Base-by-base conservation (phyloP, 2,329 filamentous ascomycete species). In the Monilinia fructigena region DNA sequence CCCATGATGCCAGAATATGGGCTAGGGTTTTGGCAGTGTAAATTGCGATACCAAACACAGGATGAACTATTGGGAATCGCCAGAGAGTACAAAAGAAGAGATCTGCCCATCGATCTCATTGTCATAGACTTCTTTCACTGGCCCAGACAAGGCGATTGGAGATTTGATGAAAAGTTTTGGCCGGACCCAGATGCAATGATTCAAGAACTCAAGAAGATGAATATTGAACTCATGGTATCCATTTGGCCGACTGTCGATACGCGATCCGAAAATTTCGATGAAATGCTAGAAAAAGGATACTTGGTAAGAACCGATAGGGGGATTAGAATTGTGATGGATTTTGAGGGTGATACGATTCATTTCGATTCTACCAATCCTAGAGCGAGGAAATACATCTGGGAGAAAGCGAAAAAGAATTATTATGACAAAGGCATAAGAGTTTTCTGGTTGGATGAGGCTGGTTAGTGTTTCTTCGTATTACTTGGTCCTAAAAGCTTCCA, bases 1-100 rank as follows among this genome's bases (percentile, higher is more conserved):
- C 87, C 87, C 0, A 85, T 86, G 82, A 89, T 89, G 86, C 87
- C 87, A 1, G 86, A 89, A 70, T 89, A 88, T 70, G 86, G 86
- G 0, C 79, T 89, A 0, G 87, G 87, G 0, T 89, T 89, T 73
- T 89, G 86, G 86, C 87, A 89, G 73, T 88, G 85, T 75, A 89
- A 88, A 75, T 77, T 89, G 14, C 80, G 86, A 1, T 89, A 89
- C 70, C 84, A 86, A 74, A 89, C 83, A 0, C 87, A 89, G 71
- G 85, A 88, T 23, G 86, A 90, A 72, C 73, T 89, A 0, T 78
- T 89, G 0, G 75, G 78, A 7, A 82, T 89, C 0, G 87, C 86
- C 0, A 76, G 86, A 6, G 86, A 89, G 72, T 86, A 89, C 69
- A 82, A 80, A 62, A 76, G 77, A 42, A 78, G 85, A 1, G 73